These are phyloP conservation scores for Lippia alba DNA, from an alignment of 305 asterid genomes.

Conservation along the genomic window DNA sequence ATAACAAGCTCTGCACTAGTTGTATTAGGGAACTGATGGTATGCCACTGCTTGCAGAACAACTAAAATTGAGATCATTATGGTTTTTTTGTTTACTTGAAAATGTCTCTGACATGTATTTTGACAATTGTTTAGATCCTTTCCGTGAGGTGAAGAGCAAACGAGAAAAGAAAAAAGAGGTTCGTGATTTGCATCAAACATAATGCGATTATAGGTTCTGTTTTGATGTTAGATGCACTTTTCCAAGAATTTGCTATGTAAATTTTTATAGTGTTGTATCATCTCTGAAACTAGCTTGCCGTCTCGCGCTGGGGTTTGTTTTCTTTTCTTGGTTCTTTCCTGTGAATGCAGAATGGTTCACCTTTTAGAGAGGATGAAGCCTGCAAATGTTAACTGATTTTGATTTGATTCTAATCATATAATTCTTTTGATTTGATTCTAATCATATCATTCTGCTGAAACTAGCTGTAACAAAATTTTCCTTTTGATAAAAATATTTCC, in stretches of 20 bases:
- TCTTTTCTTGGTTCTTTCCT: conserved; percentile 19
- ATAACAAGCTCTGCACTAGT: conserved; percentile 15
- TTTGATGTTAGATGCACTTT: conserved; percentile 8
- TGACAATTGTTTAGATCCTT: conserved; percentile 66
- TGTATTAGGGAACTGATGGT: not conserved
- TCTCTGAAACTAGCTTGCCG: conserved; percentile 15
- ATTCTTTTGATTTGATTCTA: conserved; percentile 25
- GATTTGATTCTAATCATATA: conserved; percentile 17
- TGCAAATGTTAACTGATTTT: conserved; percentile 19
- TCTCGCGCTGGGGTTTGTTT: conserved; percentile 21
- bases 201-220: conserved; percentile 25
- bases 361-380: conserved; percentile 24
- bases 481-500: conserved; percentile 26
- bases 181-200: conserved; percentile 33
- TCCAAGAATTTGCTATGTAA: conserved; percentile 3
- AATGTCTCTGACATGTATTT: conserved; percentile 35
- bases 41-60: conserved; percentile 8
- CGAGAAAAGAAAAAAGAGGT: conserved; percentile 97
- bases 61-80: conserved; percentile 20
- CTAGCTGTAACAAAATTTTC: conserved; percentile 18
- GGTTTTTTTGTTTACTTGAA: conserved; percentile 30
- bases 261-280: not conserved
- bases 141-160: conserved; percentile 96
- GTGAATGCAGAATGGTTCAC: conserved; percentile 28
- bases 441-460: conserved; percentile 14